Evolutionary conservation across 306 rosid genomes (phyloP), one percentile per base, ranked within the genome.

Genomic region (Myrica gale): DNA sequence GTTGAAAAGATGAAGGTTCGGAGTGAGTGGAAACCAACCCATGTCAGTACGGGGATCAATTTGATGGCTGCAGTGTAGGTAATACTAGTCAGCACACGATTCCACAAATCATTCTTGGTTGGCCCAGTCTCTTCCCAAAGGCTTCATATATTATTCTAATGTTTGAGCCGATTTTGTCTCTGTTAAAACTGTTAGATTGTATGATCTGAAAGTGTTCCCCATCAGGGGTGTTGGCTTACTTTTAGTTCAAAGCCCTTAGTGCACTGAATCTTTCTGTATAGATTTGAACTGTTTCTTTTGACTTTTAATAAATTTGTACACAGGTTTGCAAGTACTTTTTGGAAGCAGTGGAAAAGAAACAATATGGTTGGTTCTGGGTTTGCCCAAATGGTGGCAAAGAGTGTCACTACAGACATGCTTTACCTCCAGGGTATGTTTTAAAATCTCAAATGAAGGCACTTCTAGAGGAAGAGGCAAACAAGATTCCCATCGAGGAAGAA

Each of bases 401-500:
- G 47, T 96, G 99, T 86, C 96, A 90, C 74, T 95, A 95, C 79
- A 90, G 97, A 79, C 99, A 95, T 85, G 99, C 99, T 69, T 98
- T 96, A 75, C 98, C 98, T 41, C 89, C 98, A 4, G 99, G 99
- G 67, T 96, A 92, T 84, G 7, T 92, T 76, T 88, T 96, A 55
- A 96, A 96, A 82, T 96, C 99, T 76, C 99, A 92, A 86, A 96
- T 96, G 99, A 92, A 92, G 88, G 96, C 96, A 65, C 89, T 95
- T 77, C 87, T 95, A 58, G 97, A 89, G 63, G 91, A 89, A 74
- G 99, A 96, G 79, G 21, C 80, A 66, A 86, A 90, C 0, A 92
- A 88, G 84, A 58, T 96, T 71, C 69, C 98, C 53, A 86, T 92
- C 50, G 96, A 92, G 82, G 99, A 92, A 62, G 99, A 92, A 83